Conservation (phyloP, 768 basidiomycete species). For the Dioszegia crocea region DNA sequence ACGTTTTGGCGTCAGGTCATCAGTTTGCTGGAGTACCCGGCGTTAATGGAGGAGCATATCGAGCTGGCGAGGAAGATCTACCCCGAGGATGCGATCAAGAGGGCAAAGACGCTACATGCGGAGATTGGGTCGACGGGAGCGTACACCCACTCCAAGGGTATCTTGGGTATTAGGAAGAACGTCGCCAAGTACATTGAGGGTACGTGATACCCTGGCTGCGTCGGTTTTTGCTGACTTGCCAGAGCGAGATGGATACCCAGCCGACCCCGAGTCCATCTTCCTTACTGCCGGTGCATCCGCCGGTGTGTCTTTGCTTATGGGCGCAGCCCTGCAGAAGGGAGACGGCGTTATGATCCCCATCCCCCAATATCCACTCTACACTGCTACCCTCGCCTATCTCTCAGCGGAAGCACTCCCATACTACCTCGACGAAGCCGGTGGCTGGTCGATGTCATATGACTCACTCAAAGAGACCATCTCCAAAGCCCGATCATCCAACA, state of each 20-base stretch:
- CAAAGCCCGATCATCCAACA: slow-evolving; percentile 58
- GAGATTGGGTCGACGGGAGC: slow-evolving; percentile 93
- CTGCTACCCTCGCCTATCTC: slow-evolving; percentile 83
- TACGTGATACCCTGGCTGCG: slow-evolving; percentile 47
- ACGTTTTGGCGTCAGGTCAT: slow-evolving; percentile 91
- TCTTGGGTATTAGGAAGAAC: slow-evolving; percentile 76
- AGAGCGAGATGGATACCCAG: slow-evolving; percentile 87
- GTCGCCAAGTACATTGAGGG: slow-evolving; percentile 87
- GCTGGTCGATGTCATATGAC: slow-evolving; percentile 73
- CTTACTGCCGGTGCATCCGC: slow-evolving; percentile 91
- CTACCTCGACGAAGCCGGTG: slow-evolving; percentile 74
- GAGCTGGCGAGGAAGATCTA: slow-evolving; percentile 61
- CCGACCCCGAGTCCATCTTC: slow-evolving; percentile 80
- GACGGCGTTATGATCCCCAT: slow-evolving; percentile 69
- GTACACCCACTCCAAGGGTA: slow-evolving; percentile 92
- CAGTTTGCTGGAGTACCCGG: slow-evolving; percentile 86
- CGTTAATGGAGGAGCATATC: slow-evolving; percentile 66
- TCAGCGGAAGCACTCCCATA: slow-evolving; percentile 79
- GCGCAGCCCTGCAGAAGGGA: slow-evolving; percentile 40
- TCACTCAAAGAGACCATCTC: slow-evolving; percentile 66
- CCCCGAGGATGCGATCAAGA: slow-evolving; percentile 76
- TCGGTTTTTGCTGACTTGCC: slow-evolving; percentile 3
- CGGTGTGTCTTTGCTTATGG: slow-evolving; percentile 64
- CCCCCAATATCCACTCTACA: slow-evolving; percentile 97
- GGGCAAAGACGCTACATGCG: slow-evolving; percentile 70